Evolutionary conservation across 768 basidiomycete genomes (phyloP).

Genomic region (Brasilioporus rufonigricans): DNA sequence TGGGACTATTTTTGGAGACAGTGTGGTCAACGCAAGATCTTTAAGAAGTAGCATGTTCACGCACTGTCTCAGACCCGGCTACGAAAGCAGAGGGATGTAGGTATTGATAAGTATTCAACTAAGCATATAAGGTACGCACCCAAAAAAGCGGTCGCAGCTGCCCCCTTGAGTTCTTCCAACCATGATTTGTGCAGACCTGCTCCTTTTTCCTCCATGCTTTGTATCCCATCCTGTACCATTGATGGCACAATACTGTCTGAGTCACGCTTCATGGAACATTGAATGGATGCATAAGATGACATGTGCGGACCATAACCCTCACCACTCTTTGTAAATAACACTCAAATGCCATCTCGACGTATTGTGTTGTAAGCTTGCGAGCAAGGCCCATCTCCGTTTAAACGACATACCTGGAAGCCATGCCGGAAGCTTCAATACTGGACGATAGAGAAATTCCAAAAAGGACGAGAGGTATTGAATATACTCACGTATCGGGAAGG

Average conservation of each 20-base stretch:
- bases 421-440: constrained; percentile 14
- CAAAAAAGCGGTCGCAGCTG: neutral
- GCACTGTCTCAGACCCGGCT: neutral
- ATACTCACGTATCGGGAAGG: constrained; percentile 6
- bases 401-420: constrained; percentile 14
- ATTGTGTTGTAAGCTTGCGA: neutral
- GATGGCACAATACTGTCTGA: neutral
- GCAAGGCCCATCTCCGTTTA: neutral
- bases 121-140: neutral
- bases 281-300: neutral
- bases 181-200: neutral
- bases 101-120: neutral
- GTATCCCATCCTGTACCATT: neutral
- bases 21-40: no score
- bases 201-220: neutral
- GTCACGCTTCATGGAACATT: neutral
- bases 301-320: neutral
- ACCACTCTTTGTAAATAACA: constrained; percentile 4
- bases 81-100: neutral
- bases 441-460: neutral
- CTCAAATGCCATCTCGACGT: neutral
- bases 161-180: neutral
- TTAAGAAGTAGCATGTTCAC: neutral
- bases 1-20: neutral
- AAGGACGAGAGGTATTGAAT: neutral